phyloP scores from a whole-genome alignment of 371 early-diverging fungal species.

The Chytridium lagenaria region DNA sequence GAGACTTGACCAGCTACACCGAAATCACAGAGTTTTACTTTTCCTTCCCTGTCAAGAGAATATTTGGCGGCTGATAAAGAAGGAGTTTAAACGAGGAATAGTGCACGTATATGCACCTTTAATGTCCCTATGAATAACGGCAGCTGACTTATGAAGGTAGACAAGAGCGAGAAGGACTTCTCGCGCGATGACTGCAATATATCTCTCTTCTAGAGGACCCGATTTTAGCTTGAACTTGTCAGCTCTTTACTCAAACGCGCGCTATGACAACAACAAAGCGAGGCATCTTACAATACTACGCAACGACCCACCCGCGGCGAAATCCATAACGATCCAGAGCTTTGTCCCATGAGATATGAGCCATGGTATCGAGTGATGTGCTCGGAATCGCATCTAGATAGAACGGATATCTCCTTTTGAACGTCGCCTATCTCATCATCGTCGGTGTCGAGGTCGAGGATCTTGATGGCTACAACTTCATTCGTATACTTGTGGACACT shows the following conservation, averaged over 20 bases:
- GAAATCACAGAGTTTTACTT: slow-evolving; percentile 62
- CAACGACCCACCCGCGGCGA: slow-evolving; percentile 94
- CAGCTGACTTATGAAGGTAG: slow-evolving; percentile 89
- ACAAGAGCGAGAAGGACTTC: slow-evolving; percentile 87
- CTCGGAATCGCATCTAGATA: slow-evolving; percentile 86
- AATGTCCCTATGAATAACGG: slow-evolving; percentile 97
- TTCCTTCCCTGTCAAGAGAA: slow-evolving; percentile 52
- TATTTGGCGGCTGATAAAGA: slow-evolving; percentile 56
- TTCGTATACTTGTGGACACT: slow-evolving; percentile 44
- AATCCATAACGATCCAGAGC: slow-evolving; percentile 98
- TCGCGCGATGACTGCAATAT: slow-evolving; percentile 84
- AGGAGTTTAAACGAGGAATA: background rate
- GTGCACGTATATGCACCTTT: slow-evolving; percentile 74
- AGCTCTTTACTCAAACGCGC: background rate
- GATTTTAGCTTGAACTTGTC: slow-evolving; percentile 82
- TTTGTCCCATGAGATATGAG: slow-evolving; percentile 86
- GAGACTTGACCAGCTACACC: slow-evolving; percentile 66
- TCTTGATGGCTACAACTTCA: slow-evolving; percentile 86
- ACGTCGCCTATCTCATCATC: slow-evolving; percentile 97
- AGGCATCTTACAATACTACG: slow-evolving; percentile 77
- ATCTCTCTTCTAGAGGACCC: slow-evolving; percentile 85
- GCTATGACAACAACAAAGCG: background rate
- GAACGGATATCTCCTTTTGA: slow-evolving; percentile 88
- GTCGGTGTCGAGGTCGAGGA: slow-evolving; percentile 93
- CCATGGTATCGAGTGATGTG: slow-evolving; percentile 95